Conservation (phyloP, 2,329 filamentous ascomycete species). For the Neurospora crassa region DNA sequence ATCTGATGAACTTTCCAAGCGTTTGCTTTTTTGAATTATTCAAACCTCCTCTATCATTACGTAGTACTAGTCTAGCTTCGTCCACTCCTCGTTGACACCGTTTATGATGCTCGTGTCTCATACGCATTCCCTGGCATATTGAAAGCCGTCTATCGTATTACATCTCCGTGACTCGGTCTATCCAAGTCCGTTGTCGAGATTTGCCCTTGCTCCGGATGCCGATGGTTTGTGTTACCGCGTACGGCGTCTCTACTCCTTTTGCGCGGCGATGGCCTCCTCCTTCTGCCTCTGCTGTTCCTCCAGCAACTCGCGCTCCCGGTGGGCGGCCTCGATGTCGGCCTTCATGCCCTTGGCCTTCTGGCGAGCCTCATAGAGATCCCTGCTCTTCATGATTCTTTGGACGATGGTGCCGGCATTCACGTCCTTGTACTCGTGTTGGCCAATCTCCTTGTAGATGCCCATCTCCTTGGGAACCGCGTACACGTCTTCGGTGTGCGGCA, state of each 20-base stretch:
- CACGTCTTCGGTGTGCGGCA: constrained; percentile 68
- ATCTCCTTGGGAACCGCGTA: constrained; percentile 73
- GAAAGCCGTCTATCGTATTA: neutral
- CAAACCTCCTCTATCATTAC: constrained; percentile 6
- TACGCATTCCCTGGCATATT: neutral
- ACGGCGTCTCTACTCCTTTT: neutral
- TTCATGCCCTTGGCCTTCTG: constrained; percentile 88
- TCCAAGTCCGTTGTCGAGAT: neutral
- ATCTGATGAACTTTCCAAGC: constrained; percentile 27
- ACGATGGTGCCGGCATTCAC: constrained; percentile 94
- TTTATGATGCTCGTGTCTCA: neutral
- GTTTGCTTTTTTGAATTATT: constrained; percentile 1
- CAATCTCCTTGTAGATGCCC: constrained; percentile 75
- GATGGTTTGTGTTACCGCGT: neutral
- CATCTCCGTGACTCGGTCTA: neutral
- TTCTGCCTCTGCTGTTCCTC: constrained; percentile 47
- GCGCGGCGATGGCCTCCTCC: constrained; percentile 23
- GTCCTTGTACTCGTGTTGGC: constrained; percentile 66
- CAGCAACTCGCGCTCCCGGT: constrained; percentile 50
- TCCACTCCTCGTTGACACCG: neutral
- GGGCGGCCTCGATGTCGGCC: constrained; percentile 61
- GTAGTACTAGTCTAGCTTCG: constrained; percentile 2
- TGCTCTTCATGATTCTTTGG: constrained; percentile 75
- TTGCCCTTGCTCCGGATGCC: neutral
- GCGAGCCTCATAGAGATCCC: constrained; percentile 81